Percentiles rank a stretch among this genome's conserved stretches.
These are phyloP conservation scores for Lachancea sp. DNA, from an alignment of 805 yeast species.

Conservation along the genomic window DNA sequence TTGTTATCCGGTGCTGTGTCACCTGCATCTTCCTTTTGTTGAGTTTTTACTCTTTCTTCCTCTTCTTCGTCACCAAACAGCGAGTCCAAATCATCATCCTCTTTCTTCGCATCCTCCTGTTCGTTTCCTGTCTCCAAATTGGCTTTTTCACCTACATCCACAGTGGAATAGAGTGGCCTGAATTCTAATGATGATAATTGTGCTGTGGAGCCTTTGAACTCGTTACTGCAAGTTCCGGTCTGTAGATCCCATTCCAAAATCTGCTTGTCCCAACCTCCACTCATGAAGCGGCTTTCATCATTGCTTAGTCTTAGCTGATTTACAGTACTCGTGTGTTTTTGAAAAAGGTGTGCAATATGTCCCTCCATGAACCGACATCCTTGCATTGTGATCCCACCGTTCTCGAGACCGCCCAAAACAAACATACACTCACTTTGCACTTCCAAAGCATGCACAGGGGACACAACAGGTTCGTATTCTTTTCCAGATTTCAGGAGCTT, in stretches of 20 bases:
- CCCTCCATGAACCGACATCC: conserved; percentile 83
- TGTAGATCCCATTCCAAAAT: conserved; percentile 82
- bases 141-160: conserved; percentile 33
- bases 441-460: conserved; percentile 85
- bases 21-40: conserved; percentile 7
- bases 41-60: conserved; percentile 21
- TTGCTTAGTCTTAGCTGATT: conserved; percentile 61
- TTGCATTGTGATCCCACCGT: conserved; percentile 84
- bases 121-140: conserved; percentile 17
- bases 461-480: conserved; percentile 50
- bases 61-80: conserved; percentile 55
- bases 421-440: conserved; percentile 78
- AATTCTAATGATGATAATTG: conserved; percentile 74
- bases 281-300: conserved; percentile 55
- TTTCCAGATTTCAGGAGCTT: conserved; percentile 28
- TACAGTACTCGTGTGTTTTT: conserved; percentile 64
- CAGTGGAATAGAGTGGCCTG: conserved; percentile 50
- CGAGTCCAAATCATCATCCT: conserved; percentile 48
- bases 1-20: not conserved
- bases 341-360: conserved; percentile 66
- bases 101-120: conserved; percentile 26
- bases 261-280: conserved; percentile 88
- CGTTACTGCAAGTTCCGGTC: conserved; percentile 47
- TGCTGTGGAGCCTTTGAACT: conserved; percentile 57
- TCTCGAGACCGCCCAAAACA: conserved; percentile 72